These are phyloP conservation scores for Actinomortierella wolfii DNA, from an alignment of 371 early-diverging fungal species.

Conservation along the genomic window DNA sequence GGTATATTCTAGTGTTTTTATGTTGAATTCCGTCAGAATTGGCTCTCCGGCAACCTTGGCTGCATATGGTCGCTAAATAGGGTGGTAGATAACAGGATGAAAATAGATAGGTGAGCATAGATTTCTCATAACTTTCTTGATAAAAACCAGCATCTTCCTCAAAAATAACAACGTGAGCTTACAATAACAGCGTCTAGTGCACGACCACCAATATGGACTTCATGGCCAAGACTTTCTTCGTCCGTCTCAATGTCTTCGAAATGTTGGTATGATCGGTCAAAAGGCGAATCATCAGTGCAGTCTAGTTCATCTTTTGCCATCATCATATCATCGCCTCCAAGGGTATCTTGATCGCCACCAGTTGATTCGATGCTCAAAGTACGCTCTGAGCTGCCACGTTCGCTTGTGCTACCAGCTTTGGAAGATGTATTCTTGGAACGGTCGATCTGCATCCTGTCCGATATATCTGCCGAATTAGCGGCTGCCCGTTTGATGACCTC, in stretches of 20 bases:
- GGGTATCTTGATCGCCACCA: neutral
- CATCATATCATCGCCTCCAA: conserved; percentile 10
- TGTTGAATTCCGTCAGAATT: conserved; percentile 58
- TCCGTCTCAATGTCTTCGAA: conserved; percentile 33
- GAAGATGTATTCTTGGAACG: no score
- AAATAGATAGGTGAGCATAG: no score
- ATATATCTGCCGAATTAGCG: neutral
- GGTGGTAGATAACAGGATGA: neutral
- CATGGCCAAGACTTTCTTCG: conserved; percentile 37
- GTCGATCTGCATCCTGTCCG: no score
- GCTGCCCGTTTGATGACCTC: conserved; percentile 33
- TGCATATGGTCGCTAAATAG: conserved; percentile 74
- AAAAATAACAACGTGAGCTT: conserved; percentile 14
- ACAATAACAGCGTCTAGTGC: conserved; percentile 80
- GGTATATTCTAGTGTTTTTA: conserved; percentile 61
- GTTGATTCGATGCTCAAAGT: neutral
- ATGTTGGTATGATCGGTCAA: conserved; percentile 25
- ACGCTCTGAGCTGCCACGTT: no score
- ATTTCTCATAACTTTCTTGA: no score
- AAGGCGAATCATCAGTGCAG: conserved; percentile 18
- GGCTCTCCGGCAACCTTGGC: conserved; percentile 79
- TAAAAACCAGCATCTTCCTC: no score
- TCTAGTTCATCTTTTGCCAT: neutral
- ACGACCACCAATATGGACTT: conserved; percentile 74
- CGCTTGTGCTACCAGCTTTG: no score